Evolutionary conservation across 2,329 filamentous ascomycete species (phyloP), one percentile per base, ranked within the genome.

Genomic region (Penicillium sp.): DNA sequence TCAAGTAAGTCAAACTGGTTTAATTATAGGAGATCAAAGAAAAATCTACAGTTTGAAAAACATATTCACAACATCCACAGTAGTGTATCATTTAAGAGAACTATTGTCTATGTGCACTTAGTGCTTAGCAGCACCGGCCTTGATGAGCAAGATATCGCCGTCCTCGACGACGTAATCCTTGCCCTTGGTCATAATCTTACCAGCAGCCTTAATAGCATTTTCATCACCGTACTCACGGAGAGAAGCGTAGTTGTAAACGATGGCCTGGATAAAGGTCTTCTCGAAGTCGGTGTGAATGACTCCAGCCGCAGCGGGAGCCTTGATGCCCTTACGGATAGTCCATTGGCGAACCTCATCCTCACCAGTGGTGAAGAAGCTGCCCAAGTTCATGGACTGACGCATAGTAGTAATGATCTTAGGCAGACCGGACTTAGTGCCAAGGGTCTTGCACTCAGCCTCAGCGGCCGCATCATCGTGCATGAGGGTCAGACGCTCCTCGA

Each of bases 201-300:
- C 94, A 77, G 93, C 93, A 26, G 93, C 85, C 82, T 92, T 96
- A 64, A 97, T 89, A 64, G 89, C 85, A 25, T 86, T 81, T 80
- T 99, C 94, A 62, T 96, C 91, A 50, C 93, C 93, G 46, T 89
- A 80, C 77, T 97, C 94, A 78, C 88, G 91, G 51, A 99, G 80
- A 2, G 83, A 78, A 26, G 73, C 81, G 78, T 86, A 99, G 80
- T 96, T 97, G 80, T 96, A 97, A 30, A 97, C 91, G 61, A 99
- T 84, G 61, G 83, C 89, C 79, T 99, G 95, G 68, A 99, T 99
- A 74, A 99, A 99, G 0, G 95, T 99, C 87, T 99, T 99, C 78
- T 99, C 94, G 65, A 99, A 97, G 74, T 99, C 94, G 64, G 88
- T 90, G 79, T 99, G 94, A 66, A 99, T 99, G 61, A 99, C 94